A percentile compares a stretch with the other conserved stretches of the same genome.
phyloP scores from a whole-genome alignment of 73 alveolate genomes.

The Breviolum minutum region DNA sequence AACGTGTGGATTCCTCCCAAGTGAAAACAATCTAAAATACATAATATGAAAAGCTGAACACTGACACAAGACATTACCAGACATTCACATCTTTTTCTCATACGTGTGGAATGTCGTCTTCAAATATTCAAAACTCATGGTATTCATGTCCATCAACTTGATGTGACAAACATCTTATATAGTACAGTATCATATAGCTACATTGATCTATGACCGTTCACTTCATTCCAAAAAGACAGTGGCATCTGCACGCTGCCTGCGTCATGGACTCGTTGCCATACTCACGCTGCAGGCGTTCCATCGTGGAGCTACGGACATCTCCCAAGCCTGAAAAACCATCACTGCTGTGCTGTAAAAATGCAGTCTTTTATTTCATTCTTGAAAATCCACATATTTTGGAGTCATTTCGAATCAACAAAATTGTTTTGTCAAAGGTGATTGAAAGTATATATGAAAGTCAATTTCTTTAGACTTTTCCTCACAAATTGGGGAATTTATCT shows the following conservation, averaged over 20 bases:
- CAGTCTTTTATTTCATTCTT: no score
- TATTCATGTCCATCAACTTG: no score
- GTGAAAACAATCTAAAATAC: background rate
- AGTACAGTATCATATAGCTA: no score
- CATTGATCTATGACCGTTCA: no score
- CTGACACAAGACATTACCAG: background rate
- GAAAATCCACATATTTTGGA: background rate
- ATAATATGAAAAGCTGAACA: background rate
- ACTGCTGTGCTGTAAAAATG: background rate
- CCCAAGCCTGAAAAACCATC: constrained; percentile 8
- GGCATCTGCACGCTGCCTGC: constrained; percentile 10
- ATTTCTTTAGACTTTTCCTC: background rate
- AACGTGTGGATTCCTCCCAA: constrained; percentile 63
- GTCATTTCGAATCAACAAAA: background rate
- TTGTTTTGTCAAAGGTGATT: background rate
- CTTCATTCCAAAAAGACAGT: no score
- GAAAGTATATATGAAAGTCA: background rate
- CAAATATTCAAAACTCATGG: background rate
- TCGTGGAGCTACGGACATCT: constrained; percentile 85
- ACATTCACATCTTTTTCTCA: background rate
- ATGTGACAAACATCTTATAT: no score
- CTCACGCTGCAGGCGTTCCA: constrained; percentile 64
- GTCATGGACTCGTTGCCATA: constrained; percentile 56
- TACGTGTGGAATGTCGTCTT: background rate
- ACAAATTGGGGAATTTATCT: background rate